Evolutionary conservation across 2,329 filamentous ascomycete genomes (phyloP).

Genomic region (Colletotrichum neosansevieriae): DNA sequence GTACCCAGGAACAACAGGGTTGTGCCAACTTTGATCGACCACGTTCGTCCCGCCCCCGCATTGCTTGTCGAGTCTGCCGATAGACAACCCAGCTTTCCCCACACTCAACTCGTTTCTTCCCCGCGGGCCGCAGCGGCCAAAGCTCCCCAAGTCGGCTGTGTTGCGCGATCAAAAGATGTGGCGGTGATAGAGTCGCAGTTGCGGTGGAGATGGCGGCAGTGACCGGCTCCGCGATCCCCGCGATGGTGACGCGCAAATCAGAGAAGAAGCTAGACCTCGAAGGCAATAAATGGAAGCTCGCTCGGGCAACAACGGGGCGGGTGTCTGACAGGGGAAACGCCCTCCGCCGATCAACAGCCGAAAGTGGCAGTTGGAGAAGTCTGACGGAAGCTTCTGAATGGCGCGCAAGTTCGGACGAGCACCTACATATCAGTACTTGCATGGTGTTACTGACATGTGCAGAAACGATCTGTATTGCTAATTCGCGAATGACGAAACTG

Average conservation of each 20-base stretch:
- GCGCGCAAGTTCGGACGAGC: constrained; percentile 37
- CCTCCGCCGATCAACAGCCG: constrained; percentile 25
- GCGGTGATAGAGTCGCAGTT: constrained; percentile 14
- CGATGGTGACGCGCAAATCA: constrained; percentile 1
- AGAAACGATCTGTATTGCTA: neutral
- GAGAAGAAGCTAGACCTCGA: neutral
- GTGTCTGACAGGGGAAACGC: constrained; percentile 24
- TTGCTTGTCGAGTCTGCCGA: constrained; percentile 35
- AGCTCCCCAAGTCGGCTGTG: constrained; percentile 22
- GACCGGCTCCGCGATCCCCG: constrained; percentile 39
- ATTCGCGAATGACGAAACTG: constrained; percentile 24
- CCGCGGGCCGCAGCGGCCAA: constrained; percentile 18
- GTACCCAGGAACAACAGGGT: constrained; percentile 4
- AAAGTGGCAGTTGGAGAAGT: constrained; percentile 25
- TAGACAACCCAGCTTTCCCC: constrained; percentile 1
- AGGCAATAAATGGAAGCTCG: neutral
- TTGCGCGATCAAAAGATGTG: constrained; percentile 31
- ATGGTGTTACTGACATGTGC: neutral
- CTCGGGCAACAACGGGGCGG: neutral
- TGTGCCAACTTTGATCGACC: constrained; percentile 4
- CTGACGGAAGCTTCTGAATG: constrained; percentile 24
- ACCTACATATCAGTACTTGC: neutral
- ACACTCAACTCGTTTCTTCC: neutral
- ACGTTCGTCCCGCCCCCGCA: constrained; percentile 35
- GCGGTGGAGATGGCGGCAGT: neutral